Evolutionary conservation across 1,139 yeast genomes (phyloP).

Genomic region (Casaregolazyma lundiana): DNA sequence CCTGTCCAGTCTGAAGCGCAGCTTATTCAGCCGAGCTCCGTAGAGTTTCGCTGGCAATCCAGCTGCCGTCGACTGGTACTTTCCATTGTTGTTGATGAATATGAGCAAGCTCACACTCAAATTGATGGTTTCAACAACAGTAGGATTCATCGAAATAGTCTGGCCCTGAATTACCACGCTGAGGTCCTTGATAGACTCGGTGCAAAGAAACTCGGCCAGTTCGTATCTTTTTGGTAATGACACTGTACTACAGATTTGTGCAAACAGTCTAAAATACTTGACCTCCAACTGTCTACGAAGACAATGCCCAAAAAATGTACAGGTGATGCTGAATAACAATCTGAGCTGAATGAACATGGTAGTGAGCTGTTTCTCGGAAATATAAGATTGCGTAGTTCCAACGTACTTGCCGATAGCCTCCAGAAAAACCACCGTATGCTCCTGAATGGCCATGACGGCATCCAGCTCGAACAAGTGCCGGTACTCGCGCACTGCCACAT

Average conservation of each 20-base stretch:
- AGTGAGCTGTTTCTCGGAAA: neutral
- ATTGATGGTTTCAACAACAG: neutral
- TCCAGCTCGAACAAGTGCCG: neutral
- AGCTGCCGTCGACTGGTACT: neutral
- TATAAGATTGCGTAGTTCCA: neutral
- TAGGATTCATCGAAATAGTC: neutral
- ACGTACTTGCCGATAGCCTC: neutral
- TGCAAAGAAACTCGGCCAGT: neutral
- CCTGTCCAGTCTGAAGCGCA: constrained; percentile 1
- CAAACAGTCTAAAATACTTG: neutral
- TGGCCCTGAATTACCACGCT: neutral
- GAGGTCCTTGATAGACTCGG: constrained; percentile 2
- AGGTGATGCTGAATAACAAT: neutral
- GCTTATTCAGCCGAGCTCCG: neutral
- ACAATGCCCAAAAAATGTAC: neutral
- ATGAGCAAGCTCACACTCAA: neutral
- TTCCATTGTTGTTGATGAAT: neutral
- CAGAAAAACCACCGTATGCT: neutral
- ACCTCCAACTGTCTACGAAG: neutral
- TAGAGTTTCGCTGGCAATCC: neutral
- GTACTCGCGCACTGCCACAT: neutral
- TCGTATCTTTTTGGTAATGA: neutral
- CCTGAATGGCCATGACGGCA: neutral
- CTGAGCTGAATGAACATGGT: constrained; percentile 3
- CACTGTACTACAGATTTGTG: neutral